Evolutionary conservation across 2,329 filamentous ascomycete species (phyloP), one percentile per base, ranked within the genome.

Genomic region (Phyllosticta capitalensis): DNA sequence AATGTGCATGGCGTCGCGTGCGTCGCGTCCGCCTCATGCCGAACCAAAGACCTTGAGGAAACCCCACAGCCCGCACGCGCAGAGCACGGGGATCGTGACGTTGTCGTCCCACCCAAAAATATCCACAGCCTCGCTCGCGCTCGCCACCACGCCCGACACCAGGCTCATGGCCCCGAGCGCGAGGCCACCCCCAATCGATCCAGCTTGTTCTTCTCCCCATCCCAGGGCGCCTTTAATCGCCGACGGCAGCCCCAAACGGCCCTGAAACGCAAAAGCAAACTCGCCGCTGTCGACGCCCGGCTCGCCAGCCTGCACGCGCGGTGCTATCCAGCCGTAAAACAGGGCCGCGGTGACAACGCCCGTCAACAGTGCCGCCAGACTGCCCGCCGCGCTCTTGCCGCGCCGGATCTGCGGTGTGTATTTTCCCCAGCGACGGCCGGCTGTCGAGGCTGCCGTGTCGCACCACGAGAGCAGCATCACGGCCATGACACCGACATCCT

Each of bases 31-130:
- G 12, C 14, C 14, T 59, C 22, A 59, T 14, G 58, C 53, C 22
- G 14, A 55, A 17, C 86, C 87, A 79, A 96, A 96, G 54, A 91
- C 73, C 76, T 89, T 95, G 67, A 97, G 80, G 72, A 99, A 96
- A 0, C 87, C 88, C 87, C 89, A 96, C 62, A 99, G 85, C 6
- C 92, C 92, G 52, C 90, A 75, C 22, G 92, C 91, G 70, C 90
- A 96, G 55, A 99, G 79, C 24, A 95, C 85, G 1, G 94, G 94
- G 72, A 99, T 99, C 55, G 92, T 97, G 67, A 99, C 78, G 74
- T 99, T 99, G 75, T 99, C 94, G 69, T 99, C 94, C 88, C 90
- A 92, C 54, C 91, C 90, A 71, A 91, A 96, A 0, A 97, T 69
- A 75, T 99, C 91, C 52, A 96, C 81, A 17, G 92, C 88, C 75